Conservation (phyloP, 1,284 basidiomycete genomes). For the Rhizoctonia solani region DNA sequence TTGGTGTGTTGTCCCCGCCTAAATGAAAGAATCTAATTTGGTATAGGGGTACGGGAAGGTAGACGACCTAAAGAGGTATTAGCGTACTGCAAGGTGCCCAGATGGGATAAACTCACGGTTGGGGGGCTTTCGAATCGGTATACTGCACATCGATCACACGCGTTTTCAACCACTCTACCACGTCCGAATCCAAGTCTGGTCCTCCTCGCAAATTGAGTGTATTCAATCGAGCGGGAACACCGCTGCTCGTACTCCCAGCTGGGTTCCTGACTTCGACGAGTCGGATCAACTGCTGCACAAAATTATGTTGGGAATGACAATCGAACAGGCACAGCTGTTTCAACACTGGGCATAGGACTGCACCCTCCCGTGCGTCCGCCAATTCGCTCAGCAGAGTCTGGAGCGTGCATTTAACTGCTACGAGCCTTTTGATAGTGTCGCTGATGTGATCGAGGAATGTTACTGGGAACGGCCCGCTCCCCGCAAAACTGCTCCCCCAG, state of each 20-base stretch:
- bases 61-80: neutral
- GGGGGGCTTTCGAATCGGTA: conserved; percentile 15
- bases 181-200: conserved; percentile 25
- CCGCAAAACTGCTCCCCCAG: conserved; percentile 33
- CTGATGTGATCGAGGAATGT: conserved; percentile 32
- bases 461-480: conserved; percentile 29
- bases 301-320: conserved; percentile 29
- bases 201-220: conserved; percentile 28
- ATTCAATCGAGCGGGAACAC: conserved; percentile 5
- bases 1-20: neutral
- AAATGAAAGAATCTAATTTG: conserved; percentile 29
- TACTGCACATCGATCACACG: conserved; percentile 29
- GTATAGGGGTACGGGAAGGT: conserved; percentile 29
- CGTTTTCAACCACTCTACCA: conserved; percentile 28
- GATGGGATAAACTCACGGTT: conserved; percentile 1
- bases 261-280: conserved; percentile 28
- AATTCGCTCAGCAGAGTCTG: conserved; percentile 23
- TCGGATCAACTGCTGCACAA: conserved; percentile 33
- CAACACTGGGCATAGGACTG: conserved; percentile 10
- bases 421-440: conserved; percentile 6
- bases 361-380: conserved; percentile 22
- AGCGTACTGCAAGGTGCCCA: neutral
- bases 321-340: conserved; percentile 20
- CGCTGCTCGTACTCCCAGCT: conserved; percentile 9
- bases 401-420: conserved; percentile 25